Evolutionary conservation across 192 early-diverging fungal species (phyloP), one percentile per base, ranked within the genome.

Genomic region (Coemansia sp.): DNA sequence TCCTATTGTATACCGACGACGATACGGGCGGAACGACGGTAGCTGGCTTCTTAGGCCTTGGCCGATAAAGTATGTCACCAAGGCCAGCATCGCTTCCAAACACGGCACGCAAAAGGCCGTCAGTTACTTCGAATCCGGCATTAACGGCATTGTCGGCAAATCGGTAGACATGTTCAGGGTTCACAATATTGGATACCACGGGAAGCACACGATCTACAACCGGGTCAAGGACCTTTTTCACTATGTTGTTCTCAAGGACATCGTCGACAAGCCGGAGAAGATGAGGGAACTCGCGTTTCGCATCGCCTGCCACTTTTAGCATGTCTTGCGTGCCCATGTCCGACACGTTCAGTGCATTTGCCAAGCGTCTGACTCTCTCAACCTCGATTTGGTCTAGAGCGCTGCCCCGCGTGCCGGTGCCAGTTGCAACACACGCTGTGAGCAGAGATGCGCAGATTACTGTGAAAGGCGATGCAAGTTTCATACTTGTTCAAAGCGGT

Each of bases 111-210:
- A 83, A 58, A 34, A 83, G 35, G 3, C 80, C 80, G 21, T 83
- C 80, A 1, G 80, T 62, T 21, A 83, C 75, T 18, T 83, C 80
- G 33, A 83, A 83, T 0, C 80, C 80, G 5, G 80, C 80, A 35
- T 83, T 83, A 14, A 83, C 68, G 7, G 80, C 75, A 46, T 77
- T 83, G 48, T 83, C 80, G 6, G 80, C 75, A 66, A 83, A 71
- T 45, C 75, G 33, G 60, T 83, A 83, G 0, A 83, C 63, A 21
- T 77, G 75, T 46, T 83, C 80, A 12, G 80, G 80, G 46, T 77
- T 83, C 10, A 83, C 58, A 30, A 83, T 69, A 39, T 83, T 64
- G 15, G 80, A 73, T 10, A 83, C 68, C 1, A 75, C 58, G 2
- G 80, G 80, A 43, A 83, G 80, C 5, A 83, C 45, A n/a, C 75